Percentiles rank a stretch among this genome's conserved stretches.
Conservation (phyloP, 2,329 filamentous ascomycete species). For the Botrytis aclada region DNA sequence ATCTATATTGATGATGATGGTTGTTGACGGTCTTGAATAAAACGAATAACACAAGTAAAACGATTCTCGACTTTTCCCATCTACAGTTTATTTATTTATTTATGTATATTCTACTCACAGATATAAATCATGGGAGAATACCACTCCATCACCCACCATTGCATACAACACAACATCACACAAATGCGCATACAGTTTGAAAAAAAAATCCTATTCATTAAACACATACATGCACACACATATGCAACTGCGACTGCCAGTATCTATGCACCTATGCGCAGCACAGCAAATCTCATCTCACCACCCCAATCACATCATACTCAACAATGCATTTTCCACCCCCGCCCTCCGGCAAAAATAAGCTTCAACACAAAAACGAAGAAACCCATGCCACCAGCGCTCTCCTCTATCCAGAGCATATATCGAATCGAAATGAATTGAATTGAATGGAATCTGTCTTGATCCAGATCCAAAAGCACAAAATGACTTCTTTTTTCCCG, state of each 20-base stretch:
- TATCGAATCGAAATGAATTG: background rate
- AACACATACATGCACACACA: background rate
- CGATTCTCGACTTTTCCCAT: no score
- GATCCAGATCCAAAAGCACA: background rate
- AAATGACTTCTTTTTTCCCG: background rate
- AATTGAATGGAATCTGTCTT: background rate
- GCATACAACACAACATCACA: no score
- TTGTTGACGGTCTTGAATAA: no score
- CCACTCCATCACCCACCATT: no score
- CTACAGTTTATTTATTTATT: no score
- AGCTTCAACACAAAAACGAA: background rate
- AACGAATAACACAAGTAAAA: no score
- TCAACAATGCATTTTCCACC: background rate
- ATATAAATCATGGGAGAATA: no score
- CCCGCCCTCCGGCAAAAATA: background rate
- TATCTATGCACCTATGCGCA: background rate
- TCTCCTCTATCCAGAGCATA: conserved; percentile 1
- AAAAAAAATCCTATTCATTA: background rate
- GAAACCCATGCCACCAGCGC: background rate
- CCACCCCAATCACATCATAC: background rate
- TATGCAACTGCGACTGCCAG: background rate
- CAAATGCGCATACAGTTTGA: background rate
- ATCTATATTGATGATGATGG: no score
- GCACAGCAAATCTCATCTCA: background rate
- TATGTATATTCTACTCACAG: no score